Conservation (phyloP, 1,284 basidiomycete genomes). For the Pholiota adiposa region DNA sequence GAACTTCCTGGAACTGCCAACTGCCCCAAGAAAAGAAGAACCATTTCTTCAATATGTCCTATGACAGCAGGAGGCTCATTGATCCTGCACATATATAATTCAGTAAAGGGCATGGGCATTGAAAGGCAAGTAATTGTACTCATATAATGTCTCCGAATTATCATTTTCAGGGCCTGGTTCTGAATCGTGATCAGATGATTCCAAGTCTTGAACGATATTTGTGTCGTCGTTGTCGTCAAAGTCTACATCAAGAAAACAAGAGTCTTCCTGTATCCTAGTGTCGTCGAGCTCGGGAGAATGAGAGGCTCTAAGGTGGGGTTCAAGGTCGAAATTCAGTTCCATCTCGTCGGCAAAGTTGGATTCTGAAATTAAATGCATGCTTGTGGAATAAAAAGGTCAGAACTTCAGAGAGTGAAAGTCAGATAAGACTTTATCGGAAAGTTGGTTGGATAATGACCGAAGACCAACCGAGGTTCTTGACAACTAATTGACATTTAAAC, state of each 20-base stretch:
- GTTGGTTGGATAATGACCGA: too few relatives aligned
- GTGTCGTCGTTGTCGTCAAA: neutral
- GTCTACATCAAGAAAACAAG: neutral
- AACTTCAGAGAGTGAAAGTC: neutral
- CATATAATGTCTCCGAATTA: neutral
- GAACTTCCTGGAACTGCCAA: constrained; percentile 35
- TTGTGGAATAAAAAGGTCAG: too few relatives aligned
- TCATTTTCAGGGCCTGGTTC: neutral
- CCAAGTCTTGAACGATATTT: neutral
- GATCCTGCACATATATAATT: neutral
- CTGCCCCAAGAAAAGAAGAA: constrained; percentile 57
- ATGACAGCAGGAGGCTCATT: constrained; percentile 3
- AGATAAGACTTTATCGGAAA: too few relatives aligned
- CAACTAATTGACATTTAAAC: neutral
- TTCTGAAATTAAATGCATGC: neutral
- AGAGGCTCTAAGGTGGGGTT: neutral
- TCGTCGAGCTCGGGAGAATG: neutral
- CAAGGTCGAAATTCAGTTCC: constrained; percentile 1
- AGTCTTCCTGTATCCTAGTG: neutral
- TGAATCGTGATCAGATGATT: neutral
- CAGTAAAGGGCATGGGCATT: neutral
- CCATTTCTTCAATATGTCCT: constrained; percentile 52
- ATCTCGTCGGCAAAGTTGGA: neutral
- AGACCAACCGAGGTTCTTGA: too few relatives aligned
- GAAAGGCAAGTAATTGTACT: neutral